Evolutionary conservation across 2,329 filamentous ascomycete species (phyloP), one percentile per base, ranked within the genome.

Genomic region (Phialocephala sp.): DNA sequence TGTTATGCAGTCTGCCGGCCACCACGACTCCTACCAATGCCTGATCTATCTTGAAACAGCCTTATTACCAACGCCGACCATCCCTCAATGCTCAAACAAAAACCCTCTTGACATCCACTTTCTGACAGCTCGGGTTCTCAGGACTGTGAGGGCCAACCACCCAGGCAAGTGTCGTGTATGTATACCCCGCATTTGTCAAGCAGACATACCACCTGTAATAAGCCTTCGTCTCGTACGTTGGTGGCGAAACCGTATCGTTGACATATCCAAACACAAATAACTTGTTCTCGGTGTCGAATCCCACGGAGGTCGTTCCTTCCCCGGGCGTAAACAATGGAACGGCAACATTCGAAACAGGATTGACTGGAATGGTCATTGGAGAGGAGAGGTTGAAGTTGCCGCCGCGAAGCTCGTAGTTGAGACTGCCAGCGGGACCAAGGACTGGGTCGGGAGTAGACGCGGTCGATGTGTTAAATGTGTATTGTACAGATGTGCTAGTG

Each of bases 111-210:
- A 84, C 80, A 58, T 77, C 72, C 11, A 82, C 80, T 61, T 77
- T 77, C 20, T 76, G 70, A 72, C 82, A 84, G 47, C 73, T 80
- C 11, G 81, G 80, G 69, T 83, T 83, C 72, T 83, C 75, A 6
- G 81, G 80, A 65, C 74, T 66, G 6, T 47, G 66, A 54, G 68
- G 56, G 0, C 81, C 81, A 59, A 81, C 55, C 2, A 76, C 76
- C 80, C 81, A 84, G 37, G 75, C 77, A 55, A 83, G 63, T 18
- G 78, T 80, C n/a, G 69, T 68, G 68, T 84, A 84, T 27, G 63
- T 61, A 67, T 84, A 84, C 18, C 73, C 77, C 1, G 59, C 79
- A 58, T 79, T 76, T 1, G 80, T 83, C 47, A 75, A 69, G 70
- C 82, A 84, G 4, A 78, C 73, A 67, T 79, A 80, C 82, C 82